Percentiles rank a stretch among this genome's conserved stretches.
Evolutionary conservation across 2,329 filamentous ascomycete genomes (phyloP).

Genomic region (Curvularia eragrostidis): DNA sequence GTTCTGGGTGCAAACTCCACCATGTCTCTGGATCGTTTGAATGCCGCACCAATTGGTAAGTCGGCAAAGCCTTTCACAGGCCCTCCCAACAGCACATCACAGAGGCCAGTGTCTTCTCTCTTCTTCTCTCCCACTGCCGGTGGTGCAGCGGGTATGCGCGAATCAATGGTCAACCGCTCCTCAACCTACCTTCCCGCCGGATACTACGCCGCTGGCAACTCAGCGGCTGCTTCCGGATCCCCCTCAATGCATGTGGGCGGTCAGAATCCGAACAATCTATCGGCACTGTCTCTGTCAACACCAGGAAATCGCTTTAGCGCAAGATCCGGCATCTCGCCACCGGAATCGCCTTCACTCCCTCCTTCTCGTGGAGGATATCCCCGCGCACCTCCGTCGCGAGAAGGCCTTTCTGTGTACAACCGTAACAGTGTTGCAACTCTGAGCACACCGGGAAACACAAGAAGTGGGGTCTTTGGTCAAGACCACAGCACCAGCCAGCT

Average conservation of each 20-base stretch:
- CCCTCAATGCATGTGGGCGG: conserved; percentile 55
- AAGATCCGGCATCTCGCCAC: conserved; percentile 44
- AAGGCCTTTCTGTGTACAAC: conserved; percentile 43
- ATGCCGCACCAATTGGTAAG: conserved; percentile 45
- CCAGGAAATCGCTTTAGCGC: conserved; percentile 46
- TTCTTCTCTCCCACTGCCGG: conserved; percentile 96
- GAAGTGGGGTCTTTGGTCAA: conserved; percentile 39
- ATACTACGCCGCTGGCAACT: conserved; percentile 79
- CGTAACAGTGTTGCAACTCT: conserved; percentile 48
- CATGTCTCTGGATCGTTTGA: conserved; percentile 62
- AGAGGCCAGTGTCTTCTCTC: conserved; percentile 61
- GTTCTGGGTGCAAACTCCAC: conserved; percentile 58
- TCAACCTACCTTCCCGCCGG: conserved; percentile 88
- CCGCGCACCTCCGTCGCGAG: conserved; percentile 43
- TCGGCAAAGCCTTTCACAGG: conserved; percentile 42
- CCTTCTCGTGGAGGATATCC: conserved; percentile 45
- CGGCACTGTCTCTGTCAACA: conserved; percentile 38
- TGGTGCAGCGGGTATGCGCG: conserved; percentile 55
- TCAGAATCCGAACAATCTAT: conserved; percentile 39
- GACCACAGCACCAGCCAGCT: conserved; percentile 65
- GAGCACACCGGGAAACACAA: conserved; percentile 43
- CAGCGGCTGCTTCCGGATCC: conserved; percentile 52
- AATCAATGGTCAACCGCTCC: conserved; percentile 63
- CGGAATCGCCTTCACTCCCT: conserved; percentile 45
- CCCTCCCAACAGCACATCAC: conserved; percentile 30